Evolutionary conservation across 306 rosid genomes (phyloP).

Genomic region (Mucuna pruriens): DNA sequence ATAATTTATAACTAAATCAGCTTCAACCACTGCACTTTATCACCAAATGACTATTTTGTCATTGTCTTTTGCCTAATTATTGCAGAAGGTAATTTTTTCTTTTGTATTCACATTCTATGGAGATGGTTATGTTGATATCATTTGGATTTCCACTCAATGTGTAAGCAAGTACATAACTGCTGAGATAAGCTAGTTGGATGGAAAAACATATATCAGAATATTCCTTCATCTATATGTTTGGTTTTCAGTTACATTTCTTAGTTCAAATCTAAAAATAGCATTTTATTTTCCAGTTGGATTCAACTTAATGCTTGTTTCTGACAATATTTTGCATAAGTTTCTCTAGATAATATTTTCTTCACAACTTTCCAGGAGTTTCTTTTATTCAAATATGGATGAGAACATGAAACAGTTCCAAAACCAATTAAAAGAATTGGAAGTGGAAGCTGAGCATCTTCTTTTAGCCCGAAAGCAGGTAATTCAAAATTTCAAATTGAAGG

Average conservation of each 20-base stretch:
- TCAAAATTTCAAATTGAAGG: neutral
- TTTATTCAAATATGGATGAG: conserved; percentile 56
- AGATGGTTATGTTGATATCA: neutral
- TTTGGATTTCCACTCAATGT: neutral
- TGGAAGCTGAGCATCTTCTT: conserved; percentile 81
- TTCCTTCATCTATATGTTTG: neutral
- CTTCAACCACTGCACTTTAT: too few relatives aligned
- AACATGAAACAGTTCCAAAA: conserved; percentile 55
- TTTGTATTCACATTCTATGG: neutral
- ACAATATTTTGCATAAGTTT: neutral
- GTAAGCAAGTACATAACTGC: neutral
- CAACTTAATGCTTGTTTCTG: neutral
- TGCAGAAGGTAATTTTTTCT: neutral
- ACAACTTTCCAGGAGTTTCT: conserved; percentile 11
- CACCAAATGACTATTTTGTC: too few relatives aligned
- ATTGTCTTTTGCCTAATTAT: too few relatives aligned
- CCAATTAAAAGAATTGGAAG: conserved; percentile 64
- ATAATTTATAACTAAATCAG: too few relatives aligned
- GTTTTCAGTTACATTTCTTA: neutral
- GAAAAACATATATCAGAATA: neutral
- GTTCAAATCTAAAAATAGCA: neutral
- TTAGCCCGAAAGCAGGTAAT: conserved; percentile 75
- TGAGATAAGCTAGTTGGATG: neutral
- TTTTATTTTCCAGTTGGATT: neutral
- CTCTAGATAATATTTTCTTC: conserved; percentile 13